Base-by-base conservation (phyloP, 2,329 filamentous ascomycete species). In the Aspergillus pseudonomiae region DNA sequence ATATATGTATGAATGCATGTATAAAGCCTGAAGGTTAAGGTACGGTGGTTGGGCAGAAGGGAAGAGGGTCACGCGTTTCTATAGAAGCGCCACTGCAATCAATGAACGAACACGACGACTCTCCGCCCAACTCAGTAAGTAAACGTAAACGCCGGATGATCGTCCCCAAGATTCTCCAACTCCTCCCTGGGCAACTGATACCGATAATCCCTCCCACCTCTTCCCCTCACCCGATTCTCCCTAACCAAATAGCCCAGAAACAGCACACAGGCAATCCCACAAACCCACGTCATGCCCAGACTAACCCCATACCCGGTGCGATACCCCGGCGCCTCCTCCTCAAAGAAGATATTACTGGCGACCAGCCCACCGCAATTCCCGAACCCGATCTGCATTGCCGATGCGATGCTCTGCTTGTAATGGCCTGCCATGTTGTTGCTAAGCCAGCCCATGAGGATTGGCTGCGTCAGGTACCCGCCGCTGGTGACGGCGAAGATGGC, bases 351-450 rank as follows among this genome's bases (percentile, higher is more conserved):
- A 61, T 76, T 76, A 55, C 74, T 77, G 4, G 74, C 75, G 30
- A 79, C 71, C 10, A 79, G 65, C 1, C 77, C 77, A 34, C 74
- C 74, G 41, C 69, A 71, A 58, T 76, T 77, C 1, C 76, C 76
- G 30, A 77, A 68, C 5, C 75, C 74, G 34, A 84, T 80, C 77
- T 82, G 82, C 65, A 86, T 78, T 19, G 84, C 85, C 24, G 84
- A 79, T 6, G 81, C 80, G 32, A 88, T 79, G 0, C 81, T 78
- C 21, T 85, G 80, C 75, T 88, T 88, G 72, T 86, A 87, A 70
- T 86, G 84, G 1, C 85, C 85, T 0, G 79, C 81, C 67, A 87
- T 79, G 66, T 85, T 85, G 70, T 88, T 87, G 62, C 80, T 81
- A 26, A 88, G 75, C 86, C 86, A 89, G 7, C 80, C 83, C 30